phyloP scores from a whole-genome alignment of 106 monocot species.

The Posidonia australis region DNA sequence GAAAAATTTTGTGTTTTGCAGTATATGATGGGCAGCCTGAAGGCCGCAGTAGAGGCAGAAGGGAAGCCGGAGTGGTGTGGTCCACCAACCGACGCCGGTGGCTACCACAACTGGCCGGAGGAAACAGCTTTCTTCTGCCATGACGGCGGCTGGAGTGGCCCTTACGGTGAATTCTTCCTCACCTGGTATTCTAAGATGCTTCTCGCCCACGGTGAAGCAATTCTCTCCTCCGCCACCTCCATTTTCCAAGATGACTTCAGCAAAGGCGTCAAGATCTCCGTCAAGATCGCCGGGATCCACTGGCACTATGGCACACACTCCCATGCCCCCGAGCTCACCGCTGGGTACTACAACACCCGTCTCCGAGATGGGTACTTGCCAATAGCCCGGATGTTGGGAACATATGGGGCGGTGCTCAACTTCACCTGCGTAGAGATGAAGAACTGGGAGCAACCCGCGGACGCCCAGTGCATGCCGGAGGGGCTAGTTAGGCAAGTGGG shows the following conservation, averaged over 20 bases:
- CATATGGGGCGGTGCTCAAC: slow-evolving; percentile 74
- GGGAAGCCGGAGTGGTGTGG: slow-evolving; percentile 77
- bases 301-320: slow-evolving; percentile 92
- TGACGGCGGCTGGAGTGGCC: slow-evolving; percentile 58
- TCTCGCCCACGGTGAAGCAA: slow-evolving; percentile 55
- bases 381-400: slow-evolving; percentile 57
- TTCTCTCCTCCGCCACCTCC: slow-evolving; percentile 44
- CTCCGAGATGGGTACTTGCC: slow-evolving; percentile 65
- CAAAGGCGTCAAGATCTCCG: slow-evolving; percentile 49
- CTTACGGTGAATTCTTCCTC: slow-evolving; percentile 89
- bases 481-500: slow-evolving; percentile 69
- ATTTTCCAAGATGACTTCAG: slow-evolving; percentile 25
- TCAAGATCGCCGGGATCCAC: slow-evolving; percentile 90
- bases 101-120: slow-evolving; percentile 87
- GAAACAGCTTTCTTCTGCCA: slow-evolving; percentile 72
- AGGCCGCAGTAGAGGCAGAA: slow-evolving; percentile 47
- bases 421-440: slow-evolving; percentile 87
- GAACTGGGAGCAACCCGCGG: slow-evolving; percentile 69
- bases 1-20: slow-evolving; percentile 6
- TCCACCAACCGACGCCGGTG: slow-evolving; percentile 62
- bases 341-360: slow-evolving; percentile 89
- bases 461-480: slow-evolving; percentile 71
- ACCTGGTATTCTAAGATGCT: slow-evolving; percentile 78
- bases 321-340: slow-evolving; percentile 83
- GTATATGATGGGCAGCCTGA: slow-evolving; percentile 65